These are phyloP conservation scores for Pterocarpus santalinus DNA, from an alignment of 306 rosid species.

Conservation along the genomic window DNA sequence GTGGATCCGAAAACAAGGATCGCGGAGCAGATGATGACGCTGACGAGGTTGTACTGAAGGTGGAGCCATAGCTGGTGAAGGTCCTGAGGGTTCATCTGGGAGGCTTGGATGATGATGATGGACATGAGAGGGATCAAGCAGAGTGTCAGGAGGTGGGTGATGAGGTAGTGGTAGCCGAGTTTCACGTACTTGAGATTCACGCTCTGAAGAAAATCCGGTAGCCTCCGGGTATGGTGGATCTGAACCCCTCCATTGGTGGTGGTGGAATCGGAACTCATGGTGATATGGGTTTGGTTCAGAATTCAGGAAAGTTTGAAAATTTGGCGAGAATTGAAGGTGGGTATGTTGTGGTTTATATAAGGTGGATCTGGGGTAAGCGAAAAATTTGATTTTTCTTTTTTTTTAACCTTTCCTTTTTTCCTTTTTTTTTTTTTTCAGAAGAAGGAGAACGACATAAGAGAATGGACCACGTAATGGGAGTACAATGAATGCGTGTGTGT, in stretches of 20 bases:
- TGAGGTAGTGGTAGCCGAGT: conserved; percentile 63
- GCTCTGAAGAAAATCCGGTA: conserved; percentile 64
- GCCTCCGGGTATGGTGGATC: conserved; percentile 56
- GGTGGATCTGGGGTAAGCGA: neutral
- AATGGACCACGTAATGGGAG: neutral
- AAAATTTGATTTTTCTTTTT: too few relatives aligned
- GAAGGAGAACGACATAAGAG: neutral
- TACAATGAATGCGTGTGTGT: neutral
- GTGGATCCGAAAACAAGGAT: conserved; percentile 62
- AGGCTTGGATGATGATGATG: conserved; percentile 50
- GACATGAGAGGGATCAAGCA: conserved; percentile 63
- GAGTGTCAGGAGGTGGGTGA: conserved; percentile 59
- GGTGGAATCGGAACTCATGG: neutral
- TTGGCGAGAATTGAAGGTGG: neutral
- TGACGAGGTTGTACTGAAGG: conserved; percentile 59
- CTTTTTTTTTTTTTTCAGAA: too few relatives aligned
- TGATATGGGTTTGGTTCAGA: neutral
- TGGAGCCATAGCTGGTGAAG: conserved; percentile 69
- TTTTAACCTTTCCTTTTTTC: too few relatives aligned
- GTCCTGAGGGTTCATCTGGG: conserved; percentile 58
- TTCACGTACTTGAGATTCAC: conserved; percentile 71
- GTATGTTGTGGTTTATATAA: neutral
- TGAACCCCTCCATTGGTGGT: conserved; percentile 13
- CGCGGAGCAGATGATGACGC: conserved; percentile 46
- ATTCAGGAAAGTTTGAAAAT: neutral